A percentile compares a stretch with the other conserved stretches of the same genome.
Conservation (phyloP, 2,329 filamentous ascomycete species). For the Stagonosporopsis chrysanthemi region DNA sequence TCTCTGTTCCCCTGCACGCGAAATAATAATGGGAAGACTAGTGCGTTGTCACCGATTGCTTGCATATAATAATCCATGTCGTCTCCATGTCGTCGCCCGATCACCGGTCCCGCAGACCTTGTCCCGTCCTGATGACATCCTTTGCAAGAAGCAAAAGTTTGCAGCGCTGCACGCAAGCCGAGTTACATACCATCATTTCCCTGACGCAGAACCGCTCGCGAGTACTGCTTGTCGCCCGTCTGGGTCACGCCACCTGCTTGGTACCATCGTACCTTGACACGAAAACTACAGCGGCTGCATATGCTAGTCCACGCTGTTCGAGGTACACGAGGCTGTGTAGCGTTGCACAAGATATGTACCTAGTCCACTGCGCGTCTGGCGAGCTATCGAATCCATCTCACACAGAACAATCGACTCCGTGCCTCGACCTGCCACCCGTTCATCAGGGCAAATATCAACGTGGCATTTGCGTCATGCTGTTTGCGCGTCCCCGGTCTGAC, state of each 20-base stretch:
- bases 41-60: slow-evolving; percentile 36
- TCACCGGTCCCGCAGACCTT: slow-evolving; percentile 27
- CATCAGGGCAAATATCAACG: slow-evolving; percentile 11
- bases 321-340: slow-evolving; percentile 28
- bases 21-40: slow-evolving; percentile 6
- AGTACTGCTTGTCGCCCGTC: slow-evolving; percentile 26
- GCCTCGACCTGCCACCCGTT: slow-evolving; percentile 6
- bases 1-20: slow-evolving; percentile 11
- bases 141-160: slow-evolving; percentile 25
- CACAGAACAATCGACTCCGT: slow-evolving; percentile 7
- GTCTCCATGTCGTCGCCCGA: slow-evolving; percentile 31
- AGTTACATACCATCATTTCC: slow-evolving; percentile 9
- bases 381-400: slow-evolving; percentile 21
- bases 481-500: neutral
- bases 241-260: slow-evolving; percentile 23
- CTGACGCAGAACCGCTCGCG: slow-evolving; percentile 24
- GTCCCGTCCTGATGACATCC: slow-evolving; percentile 18
- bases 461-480: slow-evolving; percentile 11
- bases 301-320: slow-evolving; percentile 33
- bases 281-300: slow-evolving; percentile 27
- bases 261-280: slow-evolving; percentile 15
- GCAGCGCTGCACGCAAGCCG: slow-evolving; percentile 19
- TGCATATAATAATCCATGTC: slow-evolving; percentile 37
- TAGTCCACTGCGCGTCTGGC: slow-evolving; percentile 23
- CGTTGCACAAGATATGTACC: slow-evolving; percentile 37